Percentiles rank a stretch among this genome's conserved stretches.
phyloP scores from a whole-genome alignment of 225 moss, liverwort and hornwort genomes.

The Anthoceros angustus region DNA sequence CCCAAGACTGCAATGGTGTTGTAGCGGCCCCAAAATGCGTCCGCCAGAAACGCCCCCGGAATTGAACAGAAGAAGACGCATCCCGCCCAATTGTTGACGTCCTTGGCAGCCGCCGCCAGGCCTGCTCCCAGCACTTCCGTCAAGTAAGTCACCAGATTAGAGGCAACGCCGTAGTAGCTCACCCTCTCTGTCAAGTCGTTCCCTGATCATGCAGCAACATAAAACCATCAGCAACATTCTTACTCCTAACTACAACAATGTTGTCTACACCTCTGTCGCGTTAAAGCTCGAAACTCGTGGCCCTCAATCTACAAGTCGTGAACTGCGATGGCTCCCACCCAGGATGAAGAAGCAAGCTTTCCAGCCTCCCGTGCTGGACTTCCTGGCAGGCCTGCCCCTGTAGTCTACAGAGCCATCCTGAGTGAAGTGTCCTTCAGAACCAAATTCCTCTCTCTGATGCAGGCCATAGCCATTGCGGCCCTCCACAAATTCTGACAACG shows the following conservation, averaged over 20 bases:
- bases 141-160: conserved; percentile 47
- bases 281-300: too few species aligned
- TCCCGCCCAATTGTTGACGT: conserved; percentile 46
- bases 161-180: conserved; percentile 26
- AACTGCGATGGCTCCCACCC: neutral
- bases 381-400: conserved; percentile 4
- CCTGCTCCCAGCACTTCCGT: conserved; percentile 35
- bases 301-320: too few species aligned
- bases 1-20: conserved; percentile 34
- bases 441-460: too few species aligned
- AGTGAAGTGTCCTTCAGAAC: neutral
- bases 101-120: conserved; percentile 21
- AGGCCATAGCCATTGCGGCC: too few species aligned
- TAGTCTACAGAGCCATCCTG: neutral
- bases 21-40: conserved; percentile 59
- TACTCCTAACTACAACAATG: too few species aligned
- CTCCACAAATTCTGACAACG: too few species aligned
- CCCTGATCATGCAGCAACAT: conserved; percentile 10
- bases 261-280: too few species aligned
- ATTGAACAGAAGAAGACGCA: conserved; percentile 39
- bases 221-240: too few species aligned
- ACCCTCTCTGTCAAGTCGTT: conserved; percentile 36
- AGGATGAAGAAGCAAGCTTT: neutral
- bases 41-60: conserved; percentile 50
- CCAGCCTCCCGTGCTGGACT: neutral